These are phyloP conservation scores for Pythium vanterpoolii DNA, from an alignment of 352 stramenopile species.

Conservation along the genomic window DNA sequence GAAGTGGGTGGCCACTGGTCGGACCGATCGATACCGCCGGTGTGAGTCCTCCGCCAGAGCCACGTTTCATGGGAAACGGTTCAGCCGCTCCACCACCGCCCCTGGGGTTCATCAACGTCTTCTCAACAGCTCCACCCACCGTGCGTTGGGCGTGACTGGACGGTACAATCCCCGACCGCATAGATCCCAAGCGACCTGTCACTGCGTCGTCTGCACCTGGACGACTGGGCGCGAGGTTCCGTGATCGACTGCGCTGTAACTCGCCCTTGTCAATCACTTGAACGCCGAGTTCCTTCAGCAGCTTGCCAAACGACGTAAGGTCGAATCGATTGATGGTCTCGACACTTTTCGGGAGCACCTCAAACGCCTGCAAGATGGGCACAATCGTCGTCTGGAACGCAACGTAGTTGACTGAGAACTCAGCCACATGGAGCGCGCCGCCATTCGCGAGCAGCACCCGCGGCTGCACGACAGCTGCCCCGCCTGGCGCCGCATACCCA, in stretches of 20 bases:
- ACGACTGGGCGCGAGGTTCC: constrained; percentile 4
- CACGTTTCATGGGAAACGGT: constrained; percentile 54
- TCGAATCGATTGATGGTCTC: constrained; percentile 11
- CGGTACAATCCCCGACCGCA: constrained; percentile 12
- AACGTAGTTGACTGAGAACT: constrained; percentile 18
- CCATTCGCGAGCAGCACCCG: constrained; percentile 9
- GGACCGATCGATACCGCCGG: constrained; percentile 11
- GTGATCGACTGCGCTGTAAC: constrained; percentile 7
- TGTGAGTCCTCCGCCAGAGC: constrained; percentile 18
- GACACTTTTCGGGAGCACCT: constrained; percentile 9
- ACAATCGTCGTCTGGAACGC: constrained; percentile 16
- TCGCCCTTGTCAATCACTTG: constrained; percentile 17
- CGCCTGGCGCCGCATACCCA: constrained; percentile 37
- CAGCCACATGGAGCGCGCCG: background rate
- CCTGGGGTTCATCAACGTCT: constrained; percentile 24
- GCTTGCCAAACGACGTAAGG: constrained; percentile 6
- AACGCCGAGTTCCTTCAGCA: constrained; percentile 19
- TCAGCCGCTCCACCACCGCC: constrained; percentile 15
- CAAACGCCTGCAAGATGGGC: constrained; percentile 15
- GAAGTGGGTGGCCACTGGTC: background rate
- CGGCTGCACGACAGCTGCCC: constrained; percentile 59
- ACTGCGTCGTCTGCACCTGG: background rate
- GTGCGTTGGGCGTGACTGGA: background rate
- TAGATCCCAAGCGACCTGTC: background rate
- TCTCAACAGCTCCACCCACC: constrained; percentile 17